Percentiles rank a stretch among this genome's conserved stretches.
Evolutionary conservation across 305 asterid genomes (phyloP).

Genomic region (Fraxinus ornus): DNA sequence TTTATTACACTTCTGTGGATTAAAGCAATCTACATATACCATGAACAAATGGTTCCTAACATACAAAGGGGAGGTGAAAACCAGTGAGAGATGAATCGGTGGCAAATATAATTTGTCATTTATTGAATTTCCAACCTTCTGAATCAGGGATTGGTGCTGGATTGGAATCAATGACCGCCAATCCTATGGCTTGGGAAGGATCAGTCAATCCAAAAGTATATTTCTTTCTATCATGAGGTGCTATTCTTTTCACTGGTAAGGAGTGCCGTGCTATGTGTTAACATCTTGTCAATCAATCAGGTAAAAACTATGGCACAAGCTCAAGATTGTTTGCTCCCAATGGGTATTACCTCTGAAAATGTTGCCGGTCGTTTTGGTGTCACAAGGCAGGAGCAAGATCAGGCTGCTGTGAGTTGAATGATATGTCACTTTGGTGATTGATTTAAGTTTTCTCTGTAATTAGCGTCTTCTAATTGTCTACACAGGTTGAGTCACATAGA

Average conservation of each 20-base stretch:
- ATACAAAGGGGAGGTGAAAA: too few species aligned
- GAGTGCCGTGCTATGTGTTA: background rate
- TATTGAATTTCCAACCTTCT: slow-evolving; percentile 16
- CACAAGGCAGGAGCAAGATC: slow-evolving; percentile 91
- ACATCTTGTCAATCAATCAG: slow-evolving; percentile 35
- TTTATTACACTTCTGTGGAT: background rate
- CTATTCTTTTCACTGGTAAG: background rate
- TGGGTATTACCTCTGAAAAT: slow-evolving; percentile 97
- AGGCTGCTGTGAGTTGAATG: slow-evolving; percentile 79
- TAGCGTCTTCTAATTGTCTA: slow-evolving; percentile 7
- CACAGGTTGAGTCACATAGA: slow-evolving; percentile 87
- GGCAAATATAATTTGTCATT: background rate
- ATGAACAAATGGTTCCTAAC: background rate
- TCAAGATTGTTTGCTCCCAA: slow-evolving; percentile 94
- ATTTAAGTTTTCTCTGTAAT: slow-evolving; percentile 27
- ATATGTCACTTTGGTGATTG: background rate
- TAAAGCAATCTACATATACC: background rate
- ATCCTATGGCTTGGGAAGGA: slow-evolving; percentile 98
- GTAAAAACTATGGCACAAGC: slow-evolving; percentile 78
- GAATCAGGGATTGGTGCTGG: slow-evolving; percentile 94
- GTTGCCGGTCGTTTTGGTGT: slow-evolving; percentile 91
- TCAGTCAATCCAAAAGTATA: slow-evolving; percentile 88
- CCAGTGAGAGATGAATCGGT: background rate
- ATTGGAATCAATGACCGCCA: slow-evolving; percentile 85
- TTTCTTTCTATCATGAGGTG: background rate